Base-by-base conservation (phyloP, 305 asterid species). In the Caryopteris hybrid region DNA sequence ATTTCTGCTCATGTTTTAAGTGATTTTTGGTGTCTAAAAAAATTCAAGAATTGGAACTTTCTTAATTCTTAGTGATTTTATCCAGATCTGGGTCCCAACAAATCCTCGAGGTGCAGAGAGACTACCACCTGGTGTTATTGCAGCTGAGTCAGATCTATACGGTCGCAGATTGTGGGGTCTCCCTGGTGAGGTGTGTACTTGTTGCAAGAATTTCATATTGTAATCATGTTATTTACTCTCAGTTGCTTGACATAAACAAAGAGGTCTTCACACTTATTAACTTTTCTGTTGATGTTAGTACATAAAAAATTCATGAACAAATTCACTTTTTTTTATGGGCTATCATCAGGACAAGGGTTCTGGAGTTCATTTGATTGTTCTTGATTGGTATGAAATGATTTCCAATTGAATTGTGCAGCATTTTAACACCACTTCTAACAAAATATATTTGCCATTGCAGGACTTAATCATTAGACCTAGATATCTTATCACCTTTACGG, bases 21-120 rank as follows among this genome's bases (percentile, higher is more conserved):
- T 23, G 13, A 52, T 45, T 58, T 63, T 43, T 64, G 18, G 33
- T 12, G 39, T n/a, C 52, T 53, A 4, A 3, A 25, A 61, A 25
- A 17, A 6, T 8, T 27, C 48, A 12, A 20, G 53, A 7, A 23
- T 13, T 1, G 4, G 7, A 36, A 41, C 51, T 55, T 65, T 56
- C 59, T 71, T 63, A 52, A 21, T 13, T 60, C 52, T 64, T 18
- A 66, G 45, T 61, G 71, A 66, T 64, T 41, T 64, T 48, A 31
- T 62, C 70, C 90, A 92, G 98, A 79, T 92, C 1, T 90, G 95
- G 95, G 88, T 77, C 72, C 85, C 96, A 27, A 81, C 86, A 68
- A 92, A 92, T 74, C 98, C 98, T 66, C 83, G 85, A 78, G 98
- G 98, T 7, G 80, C 96, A 31, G 95, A 90, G 87, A 88, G 85